phyloP scores from a whole-genome alignment of 2,329 filamentous ascomycete species.

The Drechslera avenae region DNA sequence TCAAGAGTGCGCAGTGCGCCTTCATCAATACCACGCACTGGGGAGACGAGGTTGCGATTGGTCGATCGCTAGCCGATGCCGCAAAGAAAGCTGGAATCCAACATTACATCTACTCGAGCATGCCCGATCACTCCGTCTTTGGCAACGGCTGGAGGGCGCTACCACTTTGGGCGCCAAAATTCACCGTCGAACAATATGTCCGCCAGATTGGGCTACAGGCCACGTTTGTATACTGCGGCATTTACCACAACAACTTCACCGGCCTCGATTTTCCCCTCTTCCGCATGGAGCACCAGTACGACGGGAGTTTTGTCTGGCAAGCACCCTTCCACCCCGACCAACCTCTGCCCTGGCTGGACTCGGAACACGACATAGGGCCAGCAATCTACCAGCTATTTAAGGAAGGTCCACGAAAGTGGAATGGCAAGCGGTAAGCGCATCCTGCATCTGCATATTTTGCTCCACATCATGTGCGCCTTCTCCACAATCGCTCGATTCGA shows the following conservation, averaged over 20 bases:
- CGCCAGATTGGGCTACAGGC: conserved; percentile 80
- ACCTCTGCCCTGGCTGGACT: conserved; percentile 92
- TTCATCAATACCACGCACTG: conserved; percentile 99
- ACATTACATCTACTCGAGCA: conserved; percentile 95
- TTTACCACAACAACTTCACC: conserved; percentile 99
- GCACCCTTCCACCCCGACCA: conserved; percentile 91
- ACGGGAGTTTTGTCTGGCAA: conserved; percentile 89
- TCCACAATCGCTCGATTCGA: conserved; percentile 30
- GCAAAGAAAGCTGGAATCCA: conserved; percentile 83
- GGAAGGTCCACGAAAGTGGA: conserved; percentile 86
- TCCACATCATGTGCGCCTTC: conserved; percentile 25
- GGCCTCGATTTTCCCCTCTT: conserved; percentile 90
- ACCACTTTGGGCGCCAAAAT: conserved; percentile 91
- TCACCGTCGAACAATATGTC: conserved; percentile 89
- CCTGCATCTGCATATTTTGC: conserved; percentile 25
- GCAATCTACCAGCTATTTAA: conserved; percentile 94
- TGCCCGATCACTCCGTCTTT: conserved; percentile 91
- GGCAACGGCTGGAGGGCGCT: conserved; percentile 77
- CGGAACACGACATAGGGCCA: conserved; percentile 93
- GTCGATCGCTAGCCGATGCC: conserved; percentile 84
- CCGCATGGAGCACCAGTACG: conserved; percentile 85
- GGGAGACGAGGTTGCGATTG: conserved; percentile 90
- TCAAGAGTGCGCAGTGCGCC: conserved; percentile 81
- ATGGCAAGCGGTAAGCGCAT: conserved; percentile 65
- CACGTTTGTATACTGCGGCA: conserved; percentile 94